These are phyloP conservation scores for Dactylonectria macrodidyma DNA, from an alignment of 2,329 filamentous ascomycete species.

Conservation along the genomic window DNA sequence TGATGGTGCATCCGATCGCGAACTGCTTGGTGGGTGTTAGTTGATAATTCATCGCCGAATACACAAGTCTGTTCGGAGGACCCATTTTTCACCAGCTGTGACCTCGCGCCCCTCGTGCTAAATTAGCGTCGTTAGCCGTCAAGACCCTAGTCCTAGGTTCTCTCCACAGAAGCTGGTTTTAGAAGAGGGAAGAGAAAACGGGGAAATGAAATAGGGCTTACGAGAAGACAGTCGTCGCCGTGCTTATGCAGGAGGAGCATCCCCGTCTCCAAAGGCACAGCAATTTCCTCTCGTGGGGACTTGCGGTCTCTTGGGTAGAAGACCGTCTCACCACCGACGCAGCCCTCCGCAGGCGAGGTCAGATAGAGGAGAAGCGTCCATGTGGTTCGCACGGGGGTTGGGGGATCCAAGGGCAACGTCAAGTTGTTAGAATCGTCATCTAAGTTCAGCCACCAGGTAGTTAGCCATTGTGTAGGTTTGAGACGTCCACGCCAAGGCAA, in stretches of 20 bases:
- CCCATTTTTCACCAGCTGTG: conserved; percentile 88
- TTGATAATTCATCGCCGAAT: conserved; percentile 63
- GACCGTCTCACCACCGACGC: conserved; percentile 89
- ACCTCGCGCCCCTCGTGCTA: conserved; percentile 89
- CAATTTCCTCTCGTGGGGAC: conserved; percentile 74
- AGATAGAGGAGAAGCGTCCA: conserved; percentile 95
- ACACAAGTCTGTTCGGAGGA: conserved; percentile 87
- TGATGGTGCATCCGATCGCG: conserved; percentile 20
- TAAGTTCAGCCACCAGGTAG: conserved; percentile 53
- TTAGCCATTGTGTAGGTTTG: conserved; percentile 26
- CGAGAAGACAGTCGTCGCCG: conserved; percentile 88
- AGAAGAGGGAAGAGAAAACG: conserved; percentile 27
- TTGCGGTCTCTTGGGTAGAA: conserved; percentile 83
- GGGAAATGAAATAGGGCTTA: conserved; percentile 52
- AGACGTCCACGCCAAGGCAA: conserved; percentile 4
- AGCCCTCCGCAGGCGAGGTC: conserved; percentile 81
- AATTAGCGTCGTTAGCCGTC: conserved; percentile 46
- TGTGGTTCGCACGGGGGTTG: conserved; percentile 71
- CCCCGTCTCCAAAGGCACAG: conserved; percentile 84
- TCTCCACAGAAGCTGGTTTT: conserved; percentile 50
- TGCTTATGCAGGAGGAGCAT: conserved; percentile 91
- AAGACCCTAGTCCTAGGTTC: conserved; percentile 11
- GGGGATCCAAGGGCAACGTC: conserved; percentile 60
- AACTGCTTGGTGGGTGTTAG: conserved; percentile 18
- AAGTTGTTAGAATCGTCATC: conserved; percentile 91